These are phyloP conservation scores for Clavispora phyllophila DNA, from an alignment of 805 yeast genomes.

Conservation along the genomic window DNA sequence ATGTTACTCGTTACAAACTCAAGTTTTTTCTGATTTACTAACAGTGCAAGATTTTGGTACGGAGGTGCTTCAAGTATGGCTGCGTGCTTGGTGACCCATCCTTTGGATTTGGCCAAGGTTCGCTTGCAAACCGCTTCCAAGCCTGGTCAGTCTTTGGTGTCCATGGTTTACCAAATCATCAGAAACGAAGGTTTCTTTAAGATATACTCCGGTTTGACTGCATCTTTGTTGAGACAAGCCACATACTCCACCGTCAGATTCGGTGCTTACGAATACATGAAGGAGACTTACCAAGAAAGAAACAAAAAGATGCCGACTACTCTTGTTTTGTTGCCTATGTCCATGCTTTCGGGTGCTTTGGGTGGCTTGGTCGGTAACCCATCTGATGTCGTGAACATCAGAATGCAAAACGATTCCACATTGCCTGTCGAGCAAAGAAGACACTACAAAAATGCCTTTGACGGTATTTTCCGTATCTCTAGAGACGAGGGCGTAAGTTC, in stretches of 20 bases:
- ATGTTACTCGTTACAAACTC: conserved; percentile 4
- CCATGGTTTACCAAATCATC: conserved; percentile 57
- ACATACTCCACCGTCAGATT: conserved; percentile 84
- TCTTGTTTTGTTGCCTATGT: conserved; percentile 59
- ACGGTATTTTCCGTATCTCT: conserved; percentile 60
- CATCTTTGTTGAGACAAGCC: conserved; percentile 78
- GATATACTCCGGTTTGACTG: conserved; percentile 77
- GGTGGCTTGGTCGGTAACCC: conserved; percentile 90
- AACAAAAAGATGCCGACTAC: conserved; percentile 49
- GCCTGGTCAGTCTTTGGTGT: conserved; percentile 58
- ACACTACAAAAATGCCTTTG: conserved; percentile 71
- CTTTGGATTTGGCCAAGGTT: conserved; percentile 82
- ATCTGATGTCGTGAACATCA: conserved; percentile 78
- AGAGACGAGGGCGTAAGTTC: conserved; percentile 56
- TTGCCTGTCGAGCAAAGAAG: conserved; percentile 61
- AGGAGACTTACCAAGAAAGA: conserved; percentile 43
- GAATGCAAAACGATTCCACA: conserved; percentile 86
- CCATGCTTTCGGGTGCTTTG: conserved; percentile 79
- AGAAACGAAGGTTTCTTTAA: conserved; percentile 62
- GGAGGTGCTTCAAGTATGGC: conserved; percentile 67
- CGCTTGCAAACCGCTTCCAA: conserved; percentile 72
- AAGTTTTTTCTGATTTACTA: conserved; percentile 1
- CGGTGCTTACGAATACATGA: conserved; percentile 77
- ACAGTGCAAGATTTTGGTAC: conserved; percentile 46
- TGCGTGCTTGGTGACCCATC: conserved; percentile 70